Base-by-base conservation (phyloP, 345 rosid species). In the Eucalyptus tenuipes region DNA sequence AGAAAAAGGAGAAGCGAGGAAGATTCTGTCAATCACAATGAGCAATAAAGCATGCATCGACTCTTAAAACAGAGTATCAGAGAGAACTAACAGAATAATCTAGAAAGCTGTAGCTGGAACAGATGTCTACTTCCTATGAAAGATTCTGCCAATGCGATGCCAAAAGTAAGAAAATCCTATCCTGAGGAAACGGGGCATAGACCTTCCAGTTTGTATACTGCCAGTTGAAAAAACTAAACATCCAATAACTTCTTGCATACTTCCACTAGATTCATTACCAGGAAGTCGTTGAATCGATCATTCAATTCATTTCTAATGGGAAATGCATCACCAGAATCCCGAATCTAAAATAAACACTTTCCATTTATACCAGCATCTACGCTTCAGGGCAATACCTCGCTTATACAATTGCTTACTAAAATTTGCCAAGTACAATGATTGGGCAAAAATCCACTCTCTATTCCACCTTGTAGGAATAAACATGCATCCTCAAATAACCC, bases 371-470 rank as follows among this genome's bases (percentile, higher is more conserved):
- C 57, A 7, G 57, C 57, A 52, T 20, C 57, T 52, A 52, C 7
- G 57, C 25, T 52, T 52, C 57, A 52, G 25, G 25, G 10, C 10
- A 8, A 86, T 33, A 86, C 40, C 87, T 86, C 47, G 18, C 66
- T 90, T 20, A 89, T 49, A 89, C 94, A 88, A 86, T 92, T 94
- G 84, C 88, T 85, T 47, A 95, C 93, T 92, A 97, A 90, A 90
- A 95, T 94, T 89, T 90, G 86, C 98, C 98, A 96, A n/a, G 96
- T 97, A 87, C 88, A 91, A 86, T 85, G 89, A 90, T 93, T 94
- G 49, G 99, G 98, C 52, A 95, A 88, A 81, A 97, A 93, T 64
- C 94, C 95, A 55, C 89, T 92, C 80, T 90, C 92, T 8, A 95
- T 59, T 16, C 97, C 95, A 92, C 91, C 92, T 59, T 87, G 87